Conservation (phyloP, 2,329 filamentous ascomycete genomes). For the Cercospora sesami region DNA sequence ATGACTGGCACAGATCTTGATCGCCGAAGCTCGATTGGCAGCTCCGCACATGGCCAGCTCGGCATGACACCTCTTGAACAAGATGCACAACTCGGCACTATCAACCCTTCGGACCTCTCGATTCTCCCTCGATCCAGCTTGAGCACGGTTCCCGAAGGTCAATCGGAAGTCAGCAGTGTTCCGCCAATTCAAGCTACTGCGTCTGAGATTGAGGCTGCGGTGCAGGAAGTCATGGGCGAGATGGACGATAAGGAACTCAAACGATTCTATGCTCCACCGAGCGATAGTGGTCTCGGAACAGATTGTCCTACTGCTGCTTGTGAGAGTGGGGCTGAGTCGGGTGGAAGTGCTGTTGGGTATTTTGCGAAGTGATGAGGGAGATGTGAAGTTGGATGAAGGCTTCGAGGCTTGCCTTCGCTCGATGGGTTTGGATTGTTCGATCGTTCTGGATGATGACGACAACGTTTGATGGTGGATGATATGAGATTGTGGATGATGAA, state of each 20-base stretch:
- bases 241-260: constrained; percentile 27
- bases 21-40: constrained; percentile 48
- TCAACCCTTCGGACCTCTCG: constrained; percentile 19
- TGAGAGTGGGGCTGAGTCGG: constrained; percentile 5
- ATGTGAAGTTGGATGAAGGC: background rate
- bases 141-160: constrained; percentile 37
- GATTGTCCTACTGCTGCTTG: constrained; percentile 39
- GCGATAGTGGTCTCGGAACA: constrained; percentile 44
- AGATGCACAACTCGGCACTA: constrained; percentile 32
- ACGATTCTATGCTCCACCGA: constrained; percentile 37
- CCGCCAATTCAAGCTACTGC: constrained; percentile 22
- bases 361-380: background rate
- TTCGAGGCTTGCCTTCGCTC: background rate
- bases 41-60: constrained; percentile 40
- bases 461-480: background rate
- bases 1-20: constrained; percentile 51
- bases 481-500: background rate
- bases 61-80: constrained; percentile 28
- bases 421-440: background rate
- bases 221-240: constrained; percentile 26
- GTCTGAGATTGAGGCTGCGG: constrained; percentile 22
- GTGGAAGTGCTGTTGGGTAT: constrained; percentile 7
- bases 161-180: constrained; percentile 21
- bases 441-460: background rate
- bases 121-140: constrained; percentile 14